phyloP scores from a whole-genome alignment of 176 grass and related monocot genomes.

The Triticum dicoccoides region DNA sequence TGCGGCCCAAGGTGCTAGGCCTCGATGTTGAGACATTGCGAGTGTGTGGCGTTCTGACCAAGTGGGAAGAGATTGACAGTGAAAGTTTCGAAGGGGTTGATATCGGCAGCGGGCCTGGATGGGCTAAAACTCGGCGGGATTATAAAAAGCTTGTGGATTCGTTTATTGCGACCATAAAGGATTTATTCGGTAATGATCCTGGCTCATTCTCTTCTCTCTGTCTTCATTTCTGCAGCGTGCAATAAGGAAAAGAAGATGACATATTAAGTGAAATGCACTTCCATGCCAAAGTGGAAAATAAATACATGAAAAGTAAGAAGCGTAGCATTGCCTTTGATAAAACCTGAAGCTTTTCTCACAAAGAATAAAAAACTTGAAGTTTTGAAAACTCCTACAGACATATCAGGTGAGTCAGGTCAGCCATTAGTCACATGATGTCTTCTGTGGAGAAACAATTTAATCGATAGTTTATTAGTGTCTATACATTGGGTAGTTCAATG shows the following conservation, averaged over 20 bases:
- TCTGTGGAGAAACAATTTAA: not conserved
- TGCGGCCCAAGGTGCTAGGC: slow-evolving; percentile 12
- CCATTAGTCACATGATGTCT: not conserved
- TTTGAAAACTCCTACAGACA: not conserved
- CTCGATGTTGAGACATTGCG: slow-evolving; percentile 25
- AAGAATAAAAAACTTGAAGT: not conserved
- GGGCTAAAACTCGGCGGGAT: not conserved
- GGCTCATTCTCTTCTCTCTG: slow-evolving; percentile 1
- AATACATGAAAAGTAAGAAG: not conserved
- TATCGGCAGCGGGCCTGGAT: slow-evolving; percentile 41
- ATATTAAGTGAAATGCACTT: not conserved
- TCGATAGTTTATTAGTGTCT: too few species aligned
- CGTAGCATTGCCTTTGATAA: not conserved
- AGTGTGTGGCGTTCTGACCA: slow-evolving; percentile 10
- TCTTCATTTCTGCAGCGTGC: not conserved
- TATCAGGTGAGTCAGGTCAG: not conserved
- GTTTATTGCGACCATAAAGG: slow-evolving; percentile 23
- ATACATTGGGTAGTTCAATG: not conserved
- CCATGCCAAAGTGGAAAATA: not conserved
- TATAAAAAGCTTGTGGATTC: not conserved
- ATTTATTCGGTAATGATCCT: slow-evolving; percentile 39
- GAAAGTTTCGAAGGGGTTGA: slow-evolving; percentile 48
- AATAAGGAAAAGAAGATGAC: not conserved
- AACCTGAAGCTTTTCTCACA: not conserved
- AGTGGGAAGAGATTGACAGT: slow-evolving; percentile 26